Base-by-base conservation (phyloP, 2,329 filamentous ascomycete species). In the Botrytis aclada region DNA sequence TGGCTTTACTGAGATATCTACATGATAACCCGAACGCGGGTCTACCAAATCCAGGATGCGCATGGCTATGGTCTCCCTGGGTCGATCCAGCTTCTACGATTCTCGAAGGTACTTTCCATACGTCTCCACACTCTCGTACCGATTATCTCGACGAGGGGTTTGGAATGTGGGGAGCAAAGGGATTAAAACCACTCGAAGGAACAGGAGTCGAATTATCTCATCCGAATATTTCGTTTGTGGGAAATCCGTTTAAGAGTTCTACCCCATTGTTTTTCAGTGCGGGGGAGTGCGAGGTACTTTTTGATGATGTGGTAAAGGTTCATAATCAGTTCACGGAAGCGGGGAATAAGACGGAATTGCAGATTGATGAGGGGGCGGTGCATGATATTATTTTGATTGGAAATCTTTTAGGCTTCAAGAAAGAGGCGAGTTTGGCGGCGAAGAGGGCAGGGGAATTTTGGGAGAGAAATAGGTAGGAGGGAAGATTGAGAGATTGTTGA, bases 371-470 rank as follows among this genome's bases (percentile, higher is more conserved):
- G 65, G 74, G 78, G 16, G 83, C 81, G 6, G 82, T 82, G 32
- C 86, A 88, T 76, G 86, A 87, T 78, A 83, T 86, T 10, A 73
- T 86, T 29, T 67, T 84, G 1, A 4, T 84, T 1, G 85, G 83
- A 0, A 74, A 80, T 29, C 25, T 81, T 2, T 34, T 85, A 4
- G 85, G 85, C 0, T 87, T 85, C 74, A 77, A 82, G 66, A 79
- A 82, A 61, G 81, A 83, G 76, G 82, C 74, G 4, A 39, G 5
- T 14, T 9, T 51, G 32, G 63, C 67, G 80, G 37, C 72, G 37
- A n/a, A 73, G 62, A 70, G 41, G 34, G 75, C 75, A 39, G 72
- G 51, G 1, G 60, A 72, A 3, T 72, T 67, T 56, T 67, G 70
- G 70, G 29, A 10, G 37, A 60, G 62, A 32, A 58, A 34, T 66